Conservation (phyloP, 179 eudicot species). For the Sideroxylon spinosum region DNA sequence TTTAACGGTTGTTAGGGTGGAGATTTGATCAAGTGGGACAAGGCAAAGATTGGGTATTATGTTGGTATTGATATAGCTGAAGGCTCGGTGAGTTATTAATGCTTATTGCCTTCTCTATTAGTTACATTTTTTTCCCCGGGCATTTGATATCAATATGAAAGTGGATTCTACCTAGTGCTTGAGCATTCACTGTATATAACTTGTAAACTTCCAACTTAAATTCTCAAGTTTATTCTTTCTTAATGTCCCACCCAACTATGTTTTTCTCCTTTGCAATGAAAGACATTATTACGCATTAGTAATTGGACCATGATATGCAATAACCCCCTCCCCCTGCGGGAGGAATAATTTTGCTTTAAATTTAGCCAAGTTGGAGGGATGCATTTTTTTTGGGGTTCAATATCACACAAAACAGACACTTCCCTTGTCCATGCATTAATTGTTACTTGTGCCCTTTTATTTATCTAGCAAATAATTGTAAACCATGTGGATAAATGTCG, state of each 20-base stretch:
- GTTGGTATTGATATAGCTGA: slow-evolving; percentile 97
- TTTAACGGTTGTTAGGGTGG: slow-evolving; percentile 60
- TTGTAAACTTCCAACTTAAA: background rate
- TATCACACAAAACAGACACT: background rate
- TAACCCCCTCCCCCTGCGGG: too few species aligned
- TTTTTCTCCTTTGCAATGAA: too few species aligned
- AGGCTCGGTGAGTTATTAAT: slow-evolving; percentile 66
- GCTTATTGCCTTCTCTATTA: background rate
- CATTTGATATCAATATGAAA: background rate
- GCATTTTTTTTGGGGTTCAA: background rate
- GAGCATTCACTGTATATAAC: background rate
- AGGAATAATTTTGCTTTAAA: background rate
- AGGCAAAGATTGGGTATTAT: slow-evolving; percentile 90
- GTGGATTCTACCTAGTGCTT: background rate
- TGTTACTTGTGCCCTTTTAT: background rate
- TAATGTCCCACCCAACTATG: too few species aligned
- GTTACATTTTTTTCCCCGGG: background rate
- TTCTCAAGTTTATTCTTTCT: too few species aligned
- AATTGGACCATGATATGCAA: background rate
- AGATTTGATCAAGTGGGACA: slow-evolving; percentile 97
- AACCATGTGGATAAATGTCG: background rate
- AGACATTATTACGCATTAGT: background rate
- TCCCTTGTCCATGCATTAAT: background rate
- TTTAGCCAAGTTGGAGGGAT: background rate
- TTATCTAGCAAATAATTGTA: background rate